Base-by-base conservation (phyloP, 2,329 filamentous ascomycete genomes). In the Sphaceloma murrayae region DNA sequence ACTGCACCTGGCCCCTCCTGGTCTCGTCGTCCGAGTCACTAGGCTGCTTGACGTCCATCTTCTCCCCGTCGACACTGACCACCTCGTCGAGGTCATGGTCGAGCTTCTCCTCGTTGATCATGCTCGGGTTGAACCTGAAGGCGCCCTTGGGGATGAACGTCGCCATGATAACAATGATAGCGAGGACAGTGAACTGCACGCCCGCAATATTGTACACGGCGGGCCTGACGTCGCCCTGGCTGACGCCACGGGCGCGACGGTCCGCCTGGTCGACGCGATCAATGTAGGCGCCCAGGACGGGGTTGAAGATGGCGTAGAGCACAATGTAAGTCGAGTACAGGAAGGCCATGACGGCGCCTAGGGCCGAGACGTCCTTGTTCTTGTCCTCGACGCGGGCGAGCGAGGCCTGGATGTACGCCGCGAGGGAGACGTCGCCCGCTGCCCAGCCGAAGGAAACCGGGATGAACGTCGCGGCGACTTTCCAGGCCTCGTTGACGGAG, bases 291-390 rank as follows among this genome's bases (percentile, higher is more conserved):
- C 68, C 69, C 2, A 73, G 61, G 2, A 67, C 52, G 0, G 68
- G 65, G 5, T 62, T 64, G 14, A 61, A 55, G 34, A 70, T 64
- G 24, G 67, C 67, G 51, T 68, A 70, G 17, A 64, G 60, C 29
- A 69, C 61, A 29, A 73, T 69, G 51, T 72, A 72, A 5, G 66
- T 66, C 5, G 62, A 67, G 54, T 72, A 72, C 4, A 72, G 58
- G 51, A 70, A 70, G 0, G 68, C 66, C 68, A 73, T 72, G 30
- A 73, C 68, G 1, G 69, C 67, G 13, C 67, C 69, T 2, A 72
- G 58, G 0, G 69, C 64, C 2, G 68, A 70, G 2, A 72, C 67
- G 31, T 69, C 65, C 34, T 63, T 60, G 27, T 64, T 62, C 32
- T 66, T 58, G 7, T 58, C 58, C 49, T 72, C 69, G 18, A 67